phyloP scores from a whole-genome alignment of 2,329 filamentous ascomycete genomes.

The Aspergillus phoenicis region DNA sequence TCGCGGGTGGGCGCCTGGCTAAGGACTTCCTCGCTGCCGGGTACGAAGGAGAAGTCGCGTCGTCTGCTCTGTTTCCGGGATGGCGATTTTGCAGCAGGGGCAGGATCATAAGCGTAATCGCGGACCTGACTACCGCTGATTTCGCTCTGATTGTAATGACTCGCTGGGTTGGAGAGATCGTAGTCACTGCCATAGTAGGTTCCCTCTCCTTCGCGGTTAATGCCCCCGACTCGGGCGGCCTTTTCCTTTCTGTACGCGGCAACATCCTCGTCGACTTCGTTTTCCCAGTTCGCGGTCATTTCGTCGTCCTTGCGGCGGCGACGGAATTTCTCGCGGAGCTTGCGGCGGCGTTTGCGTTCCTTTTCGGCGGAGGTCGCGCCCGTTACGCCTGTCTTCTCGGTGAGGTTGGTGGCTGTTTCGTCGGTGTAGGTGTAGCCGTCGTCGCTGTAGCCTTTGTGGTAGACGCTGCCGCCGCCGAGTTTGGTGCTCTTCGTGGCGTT shows the following conservation, averaged over 20 bases:
- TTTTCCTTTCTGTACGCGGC: conserved; percentile 84
- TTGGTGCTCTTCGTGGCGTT: conserved; percentile 80
- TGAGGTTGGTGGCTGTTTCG: conserved; percentile 45
- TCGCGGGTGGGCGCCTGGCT: conserved; percentile 44
- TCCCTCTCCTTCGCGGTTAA: conserved; percentile 81
- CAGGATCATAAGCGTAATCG: conserved; percentile 42
- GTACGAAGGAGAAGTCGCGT: conserved; percentile 53
- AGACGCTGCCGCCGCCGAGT: conserved; percentile 80
- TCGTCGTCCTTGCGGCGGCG: conserved; percentile 45
- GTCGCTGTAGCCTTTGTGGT: conserved; percentile 67
- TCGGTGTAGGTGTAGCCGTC: conserved; percentile 56
- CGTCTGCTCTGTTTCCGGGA: conserved; percentile 24
- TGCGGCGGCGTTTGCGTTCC: conserved; percentile 34
- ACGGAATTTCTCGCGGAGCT: conserved; percentile 43
- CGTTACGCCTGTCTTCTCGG: conserved; percentile 25
- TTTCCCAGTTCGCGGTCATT: conserved; percentile 55
- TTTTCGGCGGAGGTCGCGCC: not conserved
- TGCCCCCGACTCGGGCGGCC: conserved; percentile 80
- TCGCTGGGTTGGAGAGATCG: conserved; percentile 65
- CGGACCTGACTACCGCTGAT: conserved; percentile 49
- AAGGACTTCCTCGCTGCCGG: conserved; percentile 49
- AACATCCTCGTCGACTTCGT: conserved; percentile 67
- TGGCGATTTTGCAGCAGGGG: conserved; percentile 13
- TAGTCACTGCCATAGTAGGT: conserved; percentile 79
- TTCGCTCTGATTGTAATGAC: conserved; percentile 47